phyloP scores from a whole-genome alignment of 495 filamentous ascomycete genomes.

The Melanomma pulvis-pyrius region DNA sequence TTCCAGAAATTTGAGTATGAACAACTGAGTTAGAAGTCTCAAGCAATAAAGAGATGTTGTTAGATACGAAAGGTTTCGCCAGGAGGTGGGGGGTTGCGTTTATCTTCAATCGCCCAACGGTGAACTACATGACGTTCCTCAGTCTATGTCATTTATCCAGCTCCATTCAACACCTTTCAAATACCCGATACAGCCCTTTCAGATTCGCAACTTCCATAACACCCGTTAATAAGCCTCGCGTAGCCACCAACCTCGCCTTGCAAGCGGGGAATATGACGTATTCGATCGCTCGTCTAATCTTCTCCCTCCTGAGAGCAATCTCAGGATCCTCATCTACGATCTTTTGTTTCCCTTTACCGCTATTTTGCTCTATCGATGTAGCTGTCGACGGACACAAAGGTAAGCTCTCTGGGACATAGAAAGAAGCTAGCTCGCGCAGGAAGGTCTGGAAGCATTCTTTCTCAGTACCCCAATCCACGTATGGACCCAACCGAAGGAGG shows the following conservation, averaged over 20 bases:
- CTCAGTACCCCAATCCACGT: slow-evolving; percentile 85
- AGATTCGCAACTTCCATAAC: slow-evolving; percentile 90
- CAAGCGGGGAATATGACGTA: slow-evolving; percentile 80
- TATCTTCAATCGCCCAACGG: too few species aligned
- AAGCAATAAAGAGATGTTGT: too few species aligned
- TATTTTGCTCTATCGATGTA: slow-evolving; percentile 33
- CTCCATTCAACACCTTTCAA: slow-evolving; percentile 76
- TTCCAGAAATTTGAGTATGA: too few species aligned
- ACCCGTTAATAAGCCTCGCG: slow-evolving; percentile 72
- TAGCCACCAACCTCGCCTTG: slow-evolving; percentile 80
- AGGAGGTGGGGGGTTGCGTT: too few species aligned
- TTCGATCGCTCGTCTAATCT: slow-evolving; percentile 67
- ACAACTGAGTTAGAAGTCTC: too few species aligned
- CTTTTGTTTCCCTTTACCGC: slow-evolving; percentile 16
- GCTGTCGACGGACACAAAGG: slow-evolving; percentile 54
- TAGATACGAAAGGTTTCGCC: too few species aligned
- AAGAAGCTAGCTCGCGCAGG: slow-evolving; percentile 82
- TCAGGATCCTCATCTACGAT: slow-evolving; percentile 49
- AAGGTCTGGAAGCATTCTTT: slow-evolving; percentile 85
- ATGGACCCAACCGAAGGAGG: slow-evolving; percentile 82
- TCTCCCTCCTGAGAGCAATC: slow-evolving; percentile 57
- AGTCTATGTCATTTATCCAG: background rate
- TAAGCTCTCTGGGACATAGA: slow-evolving; percentile 86
- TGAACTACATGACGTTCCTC: too few species aligned
- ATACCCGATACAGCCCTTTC: slow-evolving; percentile 95